Percentiles rank a stretch among this genome's conserved stretches.
phyloP scores from a whole-genome alignment of 768 basidiomycete species.

The Dioszegia hungarica region DNA sequence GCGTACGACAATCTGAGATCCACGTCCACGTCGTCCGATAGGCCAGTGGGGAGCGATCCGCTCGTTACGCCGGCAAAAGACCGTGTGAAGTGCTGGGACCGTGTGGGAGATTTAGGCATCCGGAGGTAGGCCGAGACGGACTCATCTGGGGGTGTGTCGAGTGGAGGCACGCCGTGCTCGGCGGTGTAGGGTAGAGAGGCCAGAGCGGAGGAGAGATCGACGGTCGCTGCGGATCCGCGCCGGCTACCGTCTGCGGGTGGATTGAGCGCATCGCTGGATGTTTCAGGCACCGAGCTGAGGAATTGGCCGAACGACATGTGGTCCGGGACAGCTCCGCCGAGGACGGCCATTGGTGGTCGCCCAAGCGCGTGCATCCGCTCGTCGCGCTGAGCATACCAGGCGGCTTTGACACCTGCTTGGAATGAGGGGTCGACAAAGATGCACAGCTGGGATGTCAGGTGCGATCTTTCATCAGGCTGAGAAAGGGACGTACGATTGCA shows the following conservation, averaged over 20 bases:
- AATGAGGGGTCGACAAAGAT: slow-evolving; percentile 27
- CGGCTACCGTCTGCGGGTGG: not conserved
- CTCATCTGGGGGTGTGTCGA: not conserved
- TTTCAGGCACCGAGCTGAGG: not conserved
- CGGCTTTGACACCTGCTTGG: not conserved
- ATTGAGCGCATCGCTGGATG: not conserved
- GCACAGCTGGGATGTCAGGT: slow-evolving; percentile 10
- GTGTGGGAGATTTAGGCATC: not conserved
- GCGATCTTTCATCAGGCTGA: not conserved
- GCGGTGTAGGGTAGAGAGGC: not conserved
- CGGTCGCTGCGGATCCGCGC: not conserved
- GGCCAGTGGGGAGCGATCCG: slow-evolving; percentile 6
- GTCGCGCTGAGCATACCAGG: not conserved
- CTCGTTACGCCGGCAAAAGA: slow-evolving; percentile 8
- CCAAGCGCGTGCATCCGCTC: not conserved
- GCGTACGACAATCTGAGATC: not conserved
- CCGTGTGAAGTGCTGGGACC: not conserved
- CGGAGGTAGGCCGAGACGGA: not conserved
- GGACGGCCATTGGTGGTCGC: not conserved
- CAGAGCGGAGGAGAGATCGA: not conserved
- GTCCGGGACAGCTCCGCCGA: not conserved
- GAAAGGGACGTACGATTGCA: slow-evolving; percentile 11
- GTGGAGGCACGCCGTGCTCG: not conserved
- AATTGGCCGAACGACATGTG: slow-evolving; percentile 5
- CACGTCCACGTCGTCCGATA: slow-evolving; percentile 17